These are phyloP conservation scores for Schizochytrium sp. DNA, from an alignment of 108 stramenopile genomes.

Conservation along the genomic window DNA sequence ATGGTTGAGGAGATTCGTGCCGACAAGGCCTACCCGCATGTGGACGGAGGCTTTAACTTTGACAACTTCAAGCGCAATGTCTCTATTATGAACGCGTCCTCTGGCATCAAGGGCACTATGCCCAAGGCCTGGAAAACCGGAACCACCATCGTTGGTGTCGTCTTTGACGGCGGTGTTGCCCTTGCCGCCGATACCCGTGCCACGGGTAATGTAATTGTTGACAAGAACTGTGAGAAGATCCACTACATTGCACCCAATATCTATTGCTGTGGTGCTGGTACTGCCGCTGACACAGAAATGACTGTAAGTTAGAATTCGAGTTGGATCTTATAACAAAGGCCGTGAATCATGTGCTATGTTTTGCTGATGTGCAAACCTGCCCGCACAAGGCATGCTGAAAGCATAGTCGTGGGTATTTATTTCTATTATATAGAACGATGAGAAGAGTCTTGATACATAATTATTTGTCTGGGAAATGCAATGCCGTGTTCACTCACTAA, in stretches of 20 bases:
- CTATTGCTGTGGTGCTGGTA: slow-evolving; percentile 98
- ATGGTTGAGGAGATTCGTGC: slow-evolving; percentile 63
- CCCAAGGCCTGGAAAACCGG: slow-evolving; percentile 71
- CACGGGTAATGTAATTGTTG: slow-evolving; percentile 86
- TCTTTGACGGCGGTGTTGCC: slow-evolving; percentile 76
- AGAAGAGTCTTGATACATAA: no score
- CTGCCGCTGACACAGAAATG: slow-evolving; percentile 98
- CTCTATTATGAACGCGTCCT: slow-evolving; percentile 69
- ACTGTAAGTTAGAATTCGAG: slow-evolving; percentile 89
- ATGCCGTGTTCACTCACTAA: no score
- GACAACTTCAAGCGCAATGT: slow-evolving; percentile 83
- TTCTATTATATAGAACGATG: no score
- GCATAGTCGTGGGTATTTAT: no score
- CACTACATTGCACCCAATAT: slow-evolving; percentile 99
- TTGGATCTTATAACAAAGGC: no score
- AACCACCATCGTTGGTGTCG: slow-evolving; percentile 75
- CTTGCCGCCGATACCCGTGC: slow-evolving; percentile 79
- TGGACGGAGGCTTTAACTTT: slow-evolving; percentile 82
- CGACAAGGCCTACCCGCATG: slow-evolving; percentile 61
- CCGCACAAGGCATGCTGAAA: no score
- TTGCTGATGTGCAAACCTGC: no score
- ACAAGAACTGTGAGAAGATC: slow-evolving; percentile 99
- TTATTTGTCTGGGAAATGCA: no score
- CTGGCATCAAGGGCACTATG: slow-evolving; percentile 34
- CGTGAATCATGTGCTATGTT: no score